Evolutionary conservation across 495 filamentous ascomycete genomes (phyloP), one percentile per base, ranked within the genome.

Genomic region (Beverwykella pulmonaria): DNA sequence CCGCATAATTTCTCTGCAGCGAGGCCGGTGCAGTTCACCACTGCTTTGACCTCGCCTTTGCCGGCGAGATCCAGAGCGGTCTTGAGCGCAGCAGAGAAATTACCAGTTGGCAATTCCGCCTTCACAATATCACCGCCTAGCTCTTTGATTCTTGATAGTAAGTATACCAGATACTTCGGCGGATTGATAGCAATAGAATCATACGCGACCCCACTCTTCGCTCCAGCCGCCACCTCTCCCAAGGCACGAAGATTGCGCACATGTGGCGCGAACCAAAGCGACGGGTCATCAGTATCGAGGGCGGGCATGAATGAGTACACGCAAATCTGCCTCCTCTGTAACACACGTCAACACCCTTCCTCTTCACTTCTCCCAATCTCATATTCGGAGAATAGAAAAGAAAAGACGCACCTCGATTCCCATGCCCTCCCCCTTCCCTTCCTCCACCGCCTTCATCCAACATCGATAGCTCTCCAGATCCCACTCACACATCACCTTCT

Each of bases 21-120:
- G 14, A 98, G 77, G 0, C 94, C 94, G 0, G 93, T 92, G 71
- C 93, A 92, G 67, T 98, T 98, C 29, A 98, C 78, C 0, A 97
- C 78, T 0, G 96, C 69, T 67, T 92, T 86, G 0, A 88, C 89
- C 15, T n/a, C 39, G 50, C 78, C 81, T 14, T 76, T 61, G 0
- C 88, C 86, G 0, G 82, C 79, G 71, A 88, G 85, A 75, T 91
- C 89, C 22, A 83, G 82, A 0, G 91, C 93, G 14, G 95, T 87
- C 1, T 81, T 75, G 46, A 98, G 82, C 20, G 68, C 53, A 1
- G 20, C 39, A 12, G 56, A 19, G 3, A 67, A 41, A 2, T 48
- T 46, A 9, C 14, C 32, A 5, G 53, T 48, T 1, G 69, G 59
- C 14, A 71, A 55, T 1, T 14, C 20, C 12, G 39, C 59, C 5